Base-by-base conservation (phyloP, 2,329 filamentous ascomycete species). In the Fusarium tanahbumbuense region DNA sequence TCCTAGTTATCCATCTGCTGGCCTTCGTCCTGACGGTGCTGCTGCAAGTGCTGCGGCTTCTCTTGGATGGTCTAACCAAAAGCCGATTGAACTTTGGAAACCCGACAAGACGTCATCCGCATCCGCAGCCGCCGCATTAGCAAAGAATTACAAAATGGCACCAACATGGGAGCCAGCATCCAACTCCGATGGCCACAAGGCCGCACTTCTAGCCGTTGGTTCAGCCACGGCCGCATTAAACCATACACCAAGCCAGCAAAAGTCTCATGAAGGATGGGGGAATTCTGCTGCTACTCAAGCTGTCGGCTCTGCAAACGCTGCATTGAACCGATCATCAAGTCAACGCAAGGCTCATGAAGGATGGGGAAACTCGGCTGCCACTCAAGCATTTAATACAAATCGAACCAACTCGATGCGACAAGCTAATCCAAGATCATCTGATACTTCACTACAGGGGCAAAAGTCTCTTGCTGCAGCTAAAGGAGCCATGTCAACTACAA, bases 21-120 rank as follows among this genome's bases (percentile, higher is more conserved):
- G 92, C 40, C 84, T 93, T 61, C 81, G 78, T 56, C 73, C 83
- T 46, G 83, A 86, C 72, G 83, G 81, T 73, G 83, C 85, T 54
- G 93, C 92, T 60, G 93, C 92, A 64, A 88, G 91, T 70, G 89
- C 92, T 58, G 93, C 93, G 56, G 92, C 92, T 42, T 88, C 86
- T 54, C 83, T 95, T 47, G 93, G 93, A 53, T 92, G 93, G 84
- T 85, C 88, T 50, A 92, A 88, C 75, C 88, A 88, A 72, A 92
- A 88, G 76, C 78, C 88, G 5, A 83, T 89, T 53, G 86, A 92
- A 77, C 83, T 84, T 76, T 92, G 90, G 89, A 91, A 87, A 76
- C 89, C 90, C 20, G 85, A 88, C 68, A 85, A 85, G 46, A 86
- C 79, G 5, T 78, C 85, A 81, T 85, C 85, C 77, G 78, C 88